Percentiles rank a stretch among this genome's conserved stretches.
Evolutionary conservation across 2,329 filamentous ascomycete species (phyloP).

Genomic region (Aspergillus arachidicola): DNA sequence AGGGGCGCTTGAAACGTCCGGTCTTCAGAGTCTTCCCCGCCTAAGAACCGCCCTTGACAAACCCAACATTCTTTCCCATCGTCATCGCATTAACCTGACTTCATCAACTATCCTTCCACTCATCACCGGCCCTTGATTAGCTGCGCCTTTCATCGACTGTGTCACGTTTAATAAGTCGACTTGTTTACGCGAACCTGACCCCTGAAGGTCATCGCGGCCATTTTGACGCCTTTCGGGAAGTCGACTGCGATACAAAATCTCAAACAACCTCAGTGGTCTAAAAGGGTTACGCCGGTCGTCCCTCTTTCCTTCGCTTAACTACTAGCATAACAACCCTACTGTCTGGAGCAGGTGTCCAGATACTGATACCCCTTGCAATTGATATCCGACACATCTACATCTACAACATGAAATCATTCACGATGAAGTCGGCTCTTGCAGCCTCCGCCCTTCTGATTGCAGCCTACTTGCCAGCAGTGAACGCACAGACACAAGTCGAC

Average conservation of each 20-base stretch:
- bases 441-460: slow-evolving; percentile 31
- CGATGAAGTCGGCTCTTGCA: slow-evolving; percentile 27
- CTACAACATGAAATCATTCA: slow-evolving; percentile 32
- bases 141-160: not conserved
- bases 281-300: slow-evolving; percentile 44
- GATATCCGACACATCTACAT: slow-evolving; percentile 8
- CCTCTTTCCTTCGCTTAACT: slow-evolving; percentile 30
- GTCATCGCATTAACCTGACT: slow-evolving; percentile 6
- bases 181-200: slow-evolving; percentile 3
- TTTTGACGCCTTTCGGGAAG: not conserved
- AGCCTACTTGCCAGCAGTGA: slow-evolving; percentile 20
- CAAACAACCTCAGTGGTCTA: slow-evolving; percentile 6
- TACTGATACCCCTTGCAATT: slow-evolving; percentile 10
- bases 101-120: slow-evolving; percentile 4
- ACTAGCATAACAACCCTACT: slow-evolving; percentile 18
- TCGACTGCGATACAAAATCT: not conserved
- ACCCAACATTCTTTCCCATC: slow-evolving; percentile 12
- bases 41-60: slow-evolving; percentile 16
- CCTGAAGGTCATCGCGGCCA: not conserved
- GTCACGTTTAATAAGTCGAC: not conserved
- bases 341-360: slow-evolving; percentile 21
- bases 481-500: slow-evolving; percentile 21
- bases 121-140: not conserved
- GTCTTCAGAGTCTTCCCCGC: slow-evolving; percentile 18
- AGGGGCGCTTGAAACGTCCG: slow-evolving; percentile 25